phyloP scores from a whole-genome alignment of 2,329 filamentous ascomycete species.

The Microdochium paspali region DNA sequence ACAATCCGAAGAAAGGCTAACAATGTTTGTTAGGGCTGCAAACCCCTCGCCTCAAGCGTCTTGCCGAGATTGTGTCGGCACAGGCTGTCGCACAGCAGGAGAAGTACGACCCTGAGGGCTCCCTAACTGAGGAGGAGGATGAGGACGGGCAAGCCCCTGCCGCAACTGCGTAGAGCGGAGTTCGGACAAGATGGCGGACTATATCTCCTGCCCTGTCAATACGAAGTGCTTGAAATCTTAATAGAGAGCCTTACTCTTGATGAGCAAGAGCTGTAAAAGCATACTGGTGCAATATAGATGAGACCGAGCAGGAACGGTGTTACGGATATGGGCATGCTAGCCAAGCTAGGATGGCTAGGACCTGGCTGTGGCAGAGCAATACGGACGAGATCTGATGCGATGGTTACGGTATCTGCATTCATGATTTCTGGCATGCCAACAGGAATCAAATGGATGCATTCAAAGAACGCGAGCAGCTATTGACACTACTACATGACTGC shows the following conservation, averaged over 20 bases:
- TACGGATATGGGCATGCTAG: neutral
- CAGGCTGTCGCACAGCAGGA: slow-evolving; percentile 95
- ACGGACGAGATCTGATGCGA: neutral
- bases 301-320: neutral
- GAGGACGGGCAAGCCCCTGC: slow-evolving; percentile 19
- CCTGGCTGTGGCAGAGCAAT: neutral
- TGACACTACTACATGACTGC: no score
- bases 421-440: neutral
- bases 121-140: slow-evolving; percentile 42
- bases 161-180: neutral
- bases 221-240: neutral
- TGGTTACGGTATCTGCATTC: neutral
- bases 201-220: neutral
- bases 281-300: neutral
- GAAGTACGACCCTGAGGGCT: slow-evolving; percentile 47
- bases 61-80: slow-evolving; percentile 96
- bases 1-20: slow-evolving; percentile 2
- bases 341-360: neutral
- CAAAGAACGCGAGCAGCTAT: no score
- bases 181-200: neutral
- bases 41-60: slow-evolving; percentile 86
- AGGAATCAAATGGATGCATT: no score
- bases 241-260: neutral
- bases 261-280: neutral
- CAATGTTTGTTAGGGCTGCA: slow-evolving; percentile 63